Conservation (phyloP, 2,329 filamentous ascomycete genomes). For the Colletotrichum zoysiae region DNA sequence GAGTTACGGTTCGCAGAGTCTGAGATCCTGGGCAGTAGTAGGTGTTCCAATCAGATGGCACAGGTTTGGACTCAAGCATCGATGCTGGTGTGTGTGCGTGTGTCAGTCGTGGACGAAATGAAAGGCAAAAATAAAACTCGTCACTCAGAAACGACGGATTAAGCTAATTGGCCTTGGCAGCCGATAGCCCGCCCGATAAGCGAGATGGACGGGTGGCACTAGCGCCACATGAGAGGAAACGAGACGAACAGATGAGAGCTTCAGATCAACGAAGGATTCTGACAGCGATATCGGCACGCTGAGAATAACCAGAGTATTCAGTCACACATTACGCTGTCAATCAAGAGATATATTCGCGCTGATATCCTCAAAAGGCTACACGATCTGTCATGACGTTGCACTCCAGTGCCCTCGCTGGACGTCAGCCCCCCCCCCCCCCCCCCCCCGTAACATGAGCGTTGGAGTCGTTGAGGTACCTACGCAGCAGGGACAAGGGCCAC, state of each 20-base stretch:
- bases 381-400: neutral
- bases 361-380: neutral
- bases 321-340: too few species aligned
- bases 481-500: conserved; percentile 37
- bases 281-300: neutral
- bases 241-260: conserved; percentile 21
- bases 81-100: neutral
- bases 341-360: too few species aligned
- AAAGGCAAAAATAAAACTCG: conserved; percentile 31
- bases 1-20: neutral
- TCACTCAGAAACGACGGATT: conserved; percentile 5
- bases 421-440: conserved; percentile 2
- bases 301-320: neutral
- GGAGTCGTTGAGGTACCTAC: neutral
- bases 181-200: conserved; percentile 37
- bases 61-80: neutral
- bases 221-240: conserved; percentile 23
- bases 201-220: conserved; percentile 28
- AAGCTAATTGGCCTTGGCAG: conserved; percentile 37
- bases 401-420: neutral
- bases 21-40: neutral
- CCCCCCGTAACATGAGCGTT: conserved; percentile 5
- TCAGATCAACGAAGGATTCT: neutral
- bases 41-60: neutral
- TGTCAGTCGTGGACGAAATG: conserved; percentile 5